phyloP scores from a whole-genome alignment of 352 stramenopile genomes.

The Phytophthora cactorum region DNA sequence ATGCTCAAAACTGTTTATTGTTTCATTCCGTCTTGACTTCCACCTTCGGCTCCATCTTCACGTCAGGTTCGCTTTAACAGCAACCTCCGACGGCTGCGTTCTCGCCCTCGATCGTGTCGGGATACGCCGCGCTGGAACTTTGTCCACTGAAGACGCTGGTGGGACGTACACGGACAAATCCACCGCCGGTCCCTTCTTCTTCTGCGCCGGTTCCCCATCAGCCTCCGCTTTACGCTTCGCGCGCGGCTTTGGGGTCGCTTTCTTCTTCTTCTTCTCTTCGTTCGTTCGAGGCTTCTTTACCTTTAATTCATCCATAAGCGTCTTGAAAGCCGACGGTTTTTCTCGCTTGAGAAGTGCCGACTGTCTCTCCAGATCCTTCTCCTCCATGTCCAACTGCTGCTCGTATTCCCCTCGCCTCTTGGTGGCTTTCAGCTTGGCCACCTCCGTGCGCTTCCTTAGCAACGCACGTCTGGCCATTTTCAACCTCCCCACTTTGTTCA shows the following conservation, averaged over 20 bases:
- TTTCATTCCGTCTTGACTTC: conserved; percentile 16
- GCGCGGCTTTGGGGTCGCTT: conserved; percentile 4
- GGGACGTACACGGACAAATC: conserved; percentile 25
- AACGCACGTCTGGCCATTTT: conserved; percentile 32
- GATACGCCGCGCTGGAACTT: conserved; percentile 13
- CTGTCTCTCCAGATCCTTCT: conserved; percentile 24
- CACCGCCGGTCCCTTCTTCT: conserved; percentile 24
- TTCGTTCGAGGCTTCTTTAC: conserved; percentile 26
- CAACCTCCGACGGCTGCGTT: conserved; percentile 1
- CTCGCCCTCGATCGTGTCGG: conserved; percentile 21
- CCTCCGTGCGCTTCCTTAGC: conserved; percentile 26
- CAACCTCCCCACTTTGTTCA: conserved; percentile 31
- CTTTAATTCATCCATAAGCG: conserved; percentile 28
- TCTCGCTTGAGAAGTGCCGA: conserved; percentile 22
- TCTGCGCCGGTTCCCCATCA: conserved; percentile 1
- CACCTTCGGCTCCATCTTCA: conserved; percentile 27
- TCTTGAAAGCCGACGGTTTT: conserved; percentile 15
- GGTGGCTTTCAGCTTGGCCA: conserved; percentile 31
- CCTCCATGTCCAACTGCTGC: conserved; percentile 36
- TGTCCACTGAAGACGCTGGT: conserved; percentile 8
- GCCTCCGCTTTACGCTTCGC: conserved; percentile 15
- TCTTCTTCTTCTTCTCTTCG: conserved; percentile 15
- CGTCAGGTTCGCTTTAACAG: conserved; percentile 10
- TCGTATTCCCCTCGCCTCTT: conserved; percentile 40
- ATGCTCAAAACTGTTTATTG: neutral